These are phyloP conservation scores for Dissophora ornata DNA, from an alignment of 192 early-diverging fungal species.

Conservation along the genomic window DNA sequence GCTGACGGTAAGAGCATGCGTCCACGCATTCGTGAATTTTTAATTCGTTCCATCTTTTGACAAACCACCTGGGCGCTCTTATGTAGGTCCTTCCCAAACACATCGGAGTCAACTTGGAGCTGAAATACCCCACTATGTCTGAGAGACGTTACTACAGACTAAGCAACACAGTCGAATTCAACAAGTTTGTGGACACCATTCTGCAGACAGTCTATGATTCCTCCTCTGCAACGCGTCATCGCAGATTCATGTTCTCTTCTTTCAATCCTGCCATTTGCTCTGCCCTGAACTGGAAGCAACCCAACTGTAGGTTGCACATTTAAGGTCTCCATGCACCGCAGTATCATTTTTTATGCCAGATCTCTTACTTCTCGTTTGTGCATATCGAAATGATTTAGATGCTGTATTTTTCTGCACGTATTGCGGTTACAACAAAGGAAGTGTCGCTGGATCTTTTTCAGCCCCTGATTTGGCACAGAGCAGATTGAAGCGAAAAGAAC, in stretches of 20 bases:
- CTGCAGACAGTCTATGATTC: conserved; percentile 89
- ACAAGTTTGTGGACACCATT: conserved; percentile 88
- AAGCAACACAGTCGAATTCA: conserved; percentile 74
- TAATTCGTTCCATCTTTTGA: no score
- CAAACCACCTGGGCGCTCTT: no score
- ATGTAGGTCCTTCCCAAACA: conserved; percentile 69
- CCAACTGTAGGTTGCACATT: conserved; percentile 79
- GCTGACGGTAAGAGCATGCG: conserved; percentile 66
- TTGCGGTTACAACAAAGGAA: conserved; percentile 71
- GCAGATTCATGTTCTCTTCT: conserved; percentile 82
- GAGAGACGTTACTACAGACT: conserved; percentile 65
- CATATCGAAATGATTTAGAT: conserved; percentile 47
- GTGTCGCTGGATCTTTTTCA: not conserved
- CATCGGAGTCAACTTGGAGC: conserved; percentile 88
- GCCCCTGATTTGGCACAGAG: not conserved
- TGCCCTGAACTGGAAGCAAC: conserved; percentile 99
- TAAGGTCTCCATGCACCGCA: no score
- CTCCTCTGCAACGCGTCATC: conserved; percentile 55
- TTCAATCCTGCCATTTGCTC: conserved; percentile 93
- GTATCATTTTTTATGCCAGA: not conserved
- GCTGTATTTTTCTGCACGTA: conserved; percentile 95
- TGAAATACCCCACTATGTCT: conserved; percentile 85
- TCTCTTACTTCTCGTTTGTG: not conserved
- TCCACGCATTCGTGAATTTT: no score
- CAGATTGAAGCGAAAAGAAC: conserved; percentile 27